Base-by-base conservation (phyloP, 139 green algal species). In the Auxenochlorella pyrenoidosa region DNA sequence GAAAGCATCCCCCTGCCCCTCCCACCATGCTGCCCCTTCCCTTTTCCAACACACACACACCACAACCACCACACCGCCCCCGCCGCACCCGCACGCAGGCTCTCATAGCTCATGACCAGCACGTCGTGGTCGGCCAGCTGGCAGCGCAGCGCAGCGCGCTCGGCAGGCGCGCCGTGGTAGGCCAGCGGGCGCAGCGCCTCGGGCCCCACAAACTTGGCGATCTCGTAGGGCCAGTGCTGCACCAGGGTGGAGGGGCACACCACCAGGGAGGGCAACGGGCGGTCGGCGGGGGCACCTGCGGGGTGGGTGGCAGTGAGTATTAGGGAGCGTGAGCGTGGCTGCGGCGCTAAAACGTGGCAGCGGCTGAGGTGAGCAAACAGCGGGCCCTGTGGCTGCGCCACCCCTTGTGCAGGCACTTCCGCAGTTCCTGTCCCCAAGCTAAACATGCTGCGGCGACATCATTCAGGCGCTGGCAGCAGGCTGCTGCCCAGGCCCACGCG, bases 211-310 rank as follows among this genome's bases (percentile, higher is more conserved):
- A 96, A 98, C 85, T 94, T 94, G 13, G 80, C 79, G 0, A 98
- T 91, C 85, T 99, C 97, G 68, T 96, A 92, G n/a, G 91, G 93
- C 97, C 97, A 99, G 91, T 99, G 97, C 4, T 88, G 92, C 28
- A 99, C 96, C 19, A 99, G 93, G 16, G 97, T 99, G 59, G 97
- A 90, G 22, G 97, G 97, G 90, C 97, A 99, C 5, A 99, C 94
- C 0, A 99, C 93, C 63, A 99, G 90, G 36, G 92, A 96, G 13
- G 95, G 90, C 32, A 86, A 70, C n/a, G 71, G 70, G 32, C 47
- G n/a, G 65, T 75, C 79, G 19, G 70, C 68, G 28, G 58, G 21
- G 6, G 72, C 32, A 28, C 54, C 86, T 47, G 68, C 68, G 26
- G 16, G 73, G 72, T 15, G 41, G 41, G 41, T 0, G n/a, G n/a